Evolutionary conservation across 2,329 filamentous ascomycete genomes (phyloP).

Genomic region (Lachnellula hyalina): DNA sequence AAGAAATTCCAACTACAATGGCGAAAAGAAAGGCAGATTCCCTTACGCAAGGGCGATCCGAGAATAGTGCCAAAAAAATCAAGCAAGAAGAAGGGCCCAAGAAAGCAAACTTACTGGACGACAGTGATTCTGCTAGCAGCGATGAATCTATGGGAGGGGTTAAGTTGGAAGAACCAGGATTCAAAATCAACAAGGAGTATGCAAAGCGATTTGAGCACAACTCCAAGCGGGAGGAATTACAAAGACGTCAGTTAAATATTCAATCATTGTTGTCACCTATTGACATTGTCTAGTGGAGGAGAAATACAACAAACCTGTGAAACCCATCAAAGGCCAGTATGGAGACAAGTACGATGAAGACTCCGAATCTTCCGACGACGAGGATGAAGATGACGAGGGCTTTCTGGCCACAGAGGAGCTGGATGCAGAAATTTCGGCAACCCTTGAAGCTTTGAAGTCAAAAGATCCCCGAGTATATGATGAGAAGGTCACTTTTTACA

Average conservation of each 20-base stretch:
- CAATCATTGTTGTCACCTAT: slow-evolving; percentile 10
- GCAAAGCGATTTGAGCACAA: slow-evolving; percentile 91
- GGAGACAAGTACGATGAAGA: slow-evolving; percentile 44
- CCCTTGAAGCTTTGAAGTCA: slow-evolving; percentile 77
- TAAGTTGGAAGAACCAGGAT: slow-evolving; percentile 35
- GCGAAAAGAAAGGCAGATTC: slow-evolving; percentile 31
- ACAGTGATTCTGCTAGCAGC: slow-evolving; percentile 34
- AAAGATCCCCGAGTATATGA: slow-evolving; percentile 94
- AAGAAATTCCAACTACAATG: slow-evolving; percentile 20
- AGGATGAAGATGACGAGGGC: slow-evolving; percentile 86
- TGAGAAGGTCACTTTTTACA: slow-evolving; percentile 71
- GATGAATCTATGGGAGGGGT: slow-evolving; percentile 33
- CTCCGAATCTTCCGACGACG: slow-evolving; percentile 64
- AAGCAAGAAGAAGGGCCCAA: slow-evolving; percentile 19
- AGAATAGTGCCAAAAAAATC: slow-evolving; percentile 24
- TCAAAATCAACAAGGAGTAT: slow-evolving; percentile 89
- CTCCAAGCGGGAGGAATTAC: slow-evolving; percentile 88
- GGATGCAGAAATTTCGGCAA: slow-evolving; percentile 82
- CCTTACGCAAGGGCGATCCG: slow-evolving; percentile 13
- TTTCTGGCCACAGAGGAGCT: slow-evolving; percentile 80
- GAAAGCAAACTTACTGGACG: slow-evolving; percentile 42
- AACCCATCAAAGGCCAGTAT: slow-evolving; percentile 38
- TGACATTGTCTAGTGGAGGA: slow-evolving; percentile 64
- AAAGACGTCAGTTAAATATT: slow-evolving; percentile 50
- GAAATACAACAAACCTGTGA: slow-evolving; percentile 57